Evolutionary conservation across 441 rosid genomes (phyloP).

Genomic region (Gossypium armourianum): DNA sequence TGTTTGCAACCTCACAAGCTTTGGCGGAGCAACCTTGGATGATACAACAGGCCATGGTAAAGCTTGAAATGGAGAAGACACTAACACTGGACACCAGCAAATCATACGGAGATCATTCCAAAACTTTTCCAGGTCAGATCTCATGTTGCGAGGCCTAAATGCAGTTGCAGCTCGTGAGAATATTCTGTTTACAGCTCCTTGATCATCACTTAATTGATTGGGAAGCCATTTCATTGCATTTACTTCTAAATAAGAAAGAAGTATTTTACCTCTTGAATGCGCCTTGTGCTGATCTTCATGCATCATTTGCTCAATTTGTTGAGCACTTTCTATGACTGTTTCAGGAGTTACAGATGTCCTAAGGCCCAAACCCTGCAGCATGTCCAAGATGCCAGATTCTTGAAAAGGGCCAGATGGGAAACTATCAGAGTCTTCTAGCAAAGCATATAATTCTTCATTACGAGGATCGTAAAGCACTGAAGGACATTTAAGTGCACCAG

Average conservation of each 20-base stretch:
- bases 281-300: constrained; percentile 67
- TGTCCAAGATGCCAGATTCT: constrained; percentile 60
- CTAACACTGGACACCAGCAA: constrained; percentile 96
- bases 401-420: constrained; percentile 67
- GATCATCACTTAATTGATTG: constrained; percentile 48
- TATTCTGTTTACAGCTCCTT: constrained; percentile 58
- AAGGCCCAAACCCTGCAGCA: constrained; percentile 84
- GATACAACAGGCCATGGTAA: constrained; percentile 89
- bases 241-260: constrained; percentile 82
- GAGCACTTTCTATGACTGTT: constrained; percentile 76
- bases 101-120: constrained; percentile 82
- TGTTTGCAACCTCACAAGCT: constrained; percentile 69
- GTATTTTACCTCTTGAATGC: constrained; percentile 64
- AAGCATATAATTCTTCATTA: constrained; percentile 71
- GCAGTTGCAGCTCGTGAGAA: constrained; percentile 86
- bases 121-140: constrained; percentile 69
- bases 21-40: constrained; percentile 89
- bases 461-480: constrained; percentile 79
- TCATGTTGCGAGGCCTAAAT: constrained; percentile 66
- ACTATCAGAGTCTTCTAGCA: constrained; percentile 71
- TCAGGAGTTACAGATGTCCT: constrained; percentile 72
- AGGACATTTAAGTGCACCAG: constrained; percentile 61
- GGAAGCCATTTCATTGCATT: constrained; percentile 88
- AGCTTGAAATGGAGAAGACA: constrained; percentile 64
- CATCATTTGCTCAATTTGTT: constrained; percentile 59